These are phyloP conservation scores for Amanita rimosa DNA, from an alignment of 768 basidiomycete genomes.

Conservation along the genomic window DNA sequence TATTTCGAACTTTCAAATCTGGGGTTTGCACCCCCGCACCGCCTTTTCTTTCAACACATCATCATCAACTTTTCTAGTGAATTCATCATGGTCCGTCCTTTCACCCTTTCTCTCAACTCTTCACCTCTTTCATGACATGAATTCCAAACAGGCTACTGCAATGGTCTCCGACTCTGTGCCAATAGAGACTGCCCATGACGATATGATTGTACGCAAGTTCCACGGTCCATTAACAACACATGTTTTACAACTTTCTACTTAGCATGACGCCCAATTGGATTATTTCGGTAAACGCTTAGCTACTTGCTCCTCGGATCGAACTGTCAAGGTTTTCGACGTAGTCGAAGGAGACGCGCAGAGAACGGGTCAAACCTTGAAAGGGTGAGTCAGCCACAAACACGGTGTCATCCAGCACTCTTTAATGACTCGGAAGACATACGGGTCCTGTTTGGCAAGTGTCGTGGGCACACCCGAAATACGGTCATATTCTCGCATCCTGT, in stretches of 20 bases:
- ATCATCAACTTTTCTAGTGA: too few relatives aligned
- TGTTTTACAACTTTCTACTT: too few relatives aligned
- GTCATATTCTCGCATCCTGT: conserved; percentile 93
- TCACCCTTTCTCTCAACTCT: not conserved
- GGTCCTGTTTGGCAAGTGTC: conserved; percentile 98
- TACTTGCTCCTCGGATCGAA: conserved; percentile 93
- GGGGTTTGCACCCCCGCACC: too few relatives aligned
- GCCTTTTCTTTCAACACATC: too few relatives aligned
- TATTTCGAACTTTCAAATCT: too few relatives aligned
- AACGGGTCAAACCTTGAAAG: conserved; percentile 68
- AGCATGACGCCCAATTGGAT: conserved; percentile 96
- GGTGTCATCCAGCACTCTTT: not conserved
- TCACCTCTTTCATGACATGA: not conserved
- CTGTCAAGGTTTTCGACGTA: conserved; percentile 91
- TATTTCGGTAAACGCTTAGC: conserved; percentile 96
- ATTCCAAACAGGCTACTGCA: conserved; percentile 37
- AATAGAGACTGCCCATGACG: conserved; percentile 94
- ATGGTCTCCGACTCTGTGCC: conserved; percentile 60
- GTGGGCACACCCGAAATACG: conserved; percentile 98
- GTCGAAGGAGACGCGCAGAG: conserved; percentile 77
- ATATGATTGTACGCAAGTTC: conserved; percentile 95
- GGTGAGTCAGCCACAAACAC: conserved; percentile 41
- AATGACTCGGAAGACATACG: conserved; percentile 53
- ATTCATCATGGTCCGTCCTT: not conserved
- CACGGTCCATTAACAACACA: too few relatives aligned